Conservation (phyloP, 331 rosid species). For the Erythrophleum ivorense region DNA sequence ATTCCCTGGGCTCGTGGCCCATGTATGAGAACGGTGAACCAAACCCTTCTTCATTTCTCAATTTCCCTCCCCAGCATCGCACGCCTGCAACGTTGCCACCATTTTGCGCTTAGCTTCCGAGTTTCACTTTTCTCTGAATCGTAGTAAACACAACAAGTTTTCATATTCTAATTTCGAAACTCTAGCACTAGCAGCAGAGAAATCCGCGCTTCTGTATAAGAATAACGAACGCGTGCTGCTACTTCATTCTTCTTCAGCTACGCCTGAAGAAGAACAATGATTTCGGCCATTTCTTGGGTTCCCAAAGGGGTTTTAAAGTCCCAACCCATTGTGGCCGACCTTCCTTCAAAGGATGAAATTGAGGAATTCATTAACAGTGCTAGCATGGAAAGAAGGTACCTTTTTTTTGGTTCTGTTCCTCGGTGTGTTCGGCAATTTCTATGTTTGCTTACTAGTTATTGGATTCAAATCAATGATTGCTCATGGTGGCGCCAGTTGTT, state of each 20-base stretch:
- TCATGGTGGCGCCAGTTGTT: not conserved
- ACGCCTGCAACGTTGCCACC: no score
- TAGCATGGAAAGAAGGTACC: constrained; percentile 30
- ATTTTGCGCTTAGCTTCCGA: no score
- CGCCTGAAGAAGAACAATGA: constrained; percentile 45
- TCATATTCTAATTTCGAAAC: not conserved
- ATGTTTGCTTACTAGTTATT: not conserved
- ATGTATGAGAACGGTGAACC: no score
- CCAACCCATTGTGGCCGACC: constrained; percentile 66
- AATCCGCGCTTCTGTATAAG: no score
- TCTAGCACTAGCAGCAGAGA: no score
- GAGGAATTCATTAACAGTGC: constrained; percentile 53
- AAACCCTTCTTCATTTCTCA: no score
- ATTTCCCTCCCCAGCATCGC: no score
- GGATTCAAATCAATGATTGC: not conserved
- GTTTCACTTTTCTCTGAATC: not conserved
- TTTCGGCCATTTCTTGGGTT: constrained; percentile 76
- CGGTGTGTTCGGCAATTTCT: not conserved
- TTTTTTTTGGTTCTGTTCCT: not conserved
- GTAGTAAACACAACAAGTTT: not conserved
- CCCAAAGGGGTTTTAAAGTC: constrained; percentile 79
- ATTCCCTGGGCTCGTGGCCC: no score
- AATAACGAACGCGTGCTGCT: not conserved
- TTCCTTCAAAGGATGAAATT: constrained; percentile 71
- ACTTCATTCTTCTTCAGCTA: not conserved